Evolutionary conservation across 805 yeast genomes (phyloP), one percentile per base, ranked within the genome.

Genomic region (Debaryomyces prosopidis): DNA sequence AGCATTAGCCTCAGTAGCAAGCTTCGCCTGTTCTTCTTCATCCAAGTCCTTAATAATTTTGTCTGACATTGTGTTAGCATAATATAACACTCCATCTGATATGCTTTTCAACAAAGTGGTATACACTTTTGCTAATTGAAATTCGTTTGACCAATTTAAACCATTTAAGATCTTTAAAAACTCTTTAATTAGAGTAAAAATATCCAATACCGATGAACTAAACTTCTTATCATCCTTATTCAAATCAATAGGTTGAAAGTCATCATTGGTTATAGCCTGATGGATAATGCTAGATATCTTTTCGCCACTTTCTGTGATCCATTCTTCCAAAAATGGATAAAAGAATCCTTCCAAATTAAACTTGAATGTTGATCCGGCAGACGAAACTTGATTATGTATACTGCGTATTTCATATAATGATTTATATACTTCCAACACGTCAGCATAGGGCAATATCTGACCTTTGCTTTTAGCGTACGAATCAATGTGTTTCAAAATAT

Each of bases 201-300:
- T 75, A 58, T 87, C 94, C 17, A 77, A 58, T 1, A 85, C 87
- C 0, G 92, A 86, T 2, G 80, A 69, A 48, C 89, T 82, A 55
- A 73, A 66, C 44, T 69, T 69, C 48, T 69, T 68, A 1, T 63
- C 68, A 36, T 72, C 69, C 1, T 61, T 68, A 1, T 66, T 60
- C 16, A 68, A 45, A 49, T 80, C 80, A 14, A 82, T 55, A 0
- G 84, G 81, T 41, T 71, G 66, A 60, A 84, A 82, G 1, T 58
- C 55, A 59, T 90, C 97, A 9, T 70, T 75, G 8, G 70, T 67
- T 3, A 88, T 57, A 0, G 92, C 82, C 20, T 77, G 73, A 12
- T 71, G 65, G 4, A 85, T 79, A 53, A 81, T 79, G 4, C 68
- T 60, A 2, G 57, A 47, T 4, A 86, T 69, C 44, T 74, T 75